Base-by-base conservation (phyloP, 2,329 filamentous ascomycete genomes). In the Aspergillus bombycis region DNA sequence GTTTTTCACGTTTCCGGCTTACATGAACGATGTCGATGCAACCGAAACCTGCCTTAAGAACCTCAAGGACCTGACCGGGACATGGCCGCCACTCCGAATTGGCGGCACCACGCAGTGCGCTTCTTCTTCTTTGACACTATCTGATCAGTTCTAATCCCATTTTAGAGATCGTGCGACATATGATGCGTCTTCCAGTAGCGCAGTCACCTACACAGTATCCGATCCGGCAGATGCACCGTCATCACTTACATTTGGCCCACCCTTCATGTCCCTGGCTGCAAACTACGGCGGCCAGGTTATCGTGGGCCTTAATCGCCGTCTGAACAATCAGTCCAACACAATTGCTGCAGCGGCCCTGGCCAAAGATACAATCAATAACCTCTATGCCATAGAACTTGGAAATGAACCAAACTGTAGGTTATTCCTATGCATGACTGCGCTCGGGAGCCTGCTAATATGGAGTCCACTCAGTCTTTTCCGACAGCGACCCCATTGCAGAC, bases 1-100 rank as follows among this genome's bases (percentile, higher is more conserved):
- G 58, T 87, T 87, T 73, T 87, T 87, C 65, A 78, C 83, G 0
- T 87, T 85, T 58, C 85, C 85, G 0, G 80, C 77, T 0, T 87
- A 87, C 70, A 81, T 86, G 65, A 81, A 77, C 19, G 82, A 85
- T 65, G 82, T 87, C 16, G 79, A 78, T 0, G 77, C 82, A 1
- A 87, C 84, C 0, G 77, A 73, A 0, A 80, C 82, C 66, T 87
- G 85, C 64, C 75, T 87, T 7, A 71, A 80, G 28, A 86, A 86
- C 67, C 80, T 85, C 67, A 80, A 81, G 64, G 75, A 80, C 14
- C 63, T 86, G 55, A 83, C 80, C 0, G 85, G 84, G 2, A 77
- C 74, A 12, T 85, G 81, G 81, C 84, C 85, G 9, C 84, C 84
- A 0, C 79, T 87, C 53, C 78, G 85, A 57, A 86, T 87, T 60